Evolutionary conservation across 352 stramenopile genomes (phyloP), one percentile per base, ranked within the genome.

Genomic region (Pythium coloratum): DNA sequence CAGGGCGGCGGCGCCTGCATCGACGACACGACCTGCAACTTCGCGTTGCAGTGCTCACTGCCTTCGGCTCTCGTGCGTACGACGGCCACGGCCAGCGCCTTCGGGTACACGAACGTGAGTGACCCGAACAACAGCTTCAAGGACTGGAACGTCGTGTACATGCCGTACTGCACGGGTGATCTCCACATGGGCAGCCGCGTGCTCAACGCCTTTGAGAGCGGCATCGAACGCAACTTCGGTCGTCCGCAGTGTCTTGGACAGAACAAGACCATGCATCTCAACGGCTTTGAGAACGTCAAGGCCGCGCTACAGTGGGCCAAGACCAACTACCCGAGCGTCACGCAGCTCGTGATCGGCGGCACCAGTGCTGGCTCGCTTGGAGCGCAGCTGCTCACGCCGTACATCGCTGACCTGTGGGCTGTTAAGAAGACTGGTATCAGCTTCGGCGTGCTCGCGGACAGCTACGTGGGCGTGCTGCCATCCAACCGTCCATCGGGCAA

Each of bases 101-200:
- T 65, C 2, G 83, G 81, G 2, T 58, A 90, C 16, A 66, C 89
- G 36, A 86, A 89, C 66, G 64, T 67, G n/a, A 76, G 72, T 5
- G 73, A 87, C 66, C 65, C 79, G 18, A 38, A 80, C 9, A 91
- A 91, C 69, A 58, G 76, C 13, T 89, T 90, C 60, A 82, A 86
- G 40, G 80, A 88, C 69, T 91, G 78, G 71, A 88, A 89, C 67
- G 86, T 90, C 50, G 78, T 91, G 30, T 74, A 87, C 65, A 55
- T 88, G 34, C 81, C 81, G 14, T 89, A 89, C 69, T 91, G 81
- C 67, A 90, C 83, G 26, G 81, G 83, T 30, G 83, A 90, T 64
- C 58, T 91, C 47, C 80, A 90, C 63, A 57, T 90, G 7, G 81
- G 83, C 38, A 81, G 70, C 64, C 51, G 57, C 14, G 66, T 84